These are phyloP conservation scores for Alternaria conjuncta DNA, from an alignment of 2,329 filamentous ascomycete genomes.

Conservation along the genomic window DNA sequence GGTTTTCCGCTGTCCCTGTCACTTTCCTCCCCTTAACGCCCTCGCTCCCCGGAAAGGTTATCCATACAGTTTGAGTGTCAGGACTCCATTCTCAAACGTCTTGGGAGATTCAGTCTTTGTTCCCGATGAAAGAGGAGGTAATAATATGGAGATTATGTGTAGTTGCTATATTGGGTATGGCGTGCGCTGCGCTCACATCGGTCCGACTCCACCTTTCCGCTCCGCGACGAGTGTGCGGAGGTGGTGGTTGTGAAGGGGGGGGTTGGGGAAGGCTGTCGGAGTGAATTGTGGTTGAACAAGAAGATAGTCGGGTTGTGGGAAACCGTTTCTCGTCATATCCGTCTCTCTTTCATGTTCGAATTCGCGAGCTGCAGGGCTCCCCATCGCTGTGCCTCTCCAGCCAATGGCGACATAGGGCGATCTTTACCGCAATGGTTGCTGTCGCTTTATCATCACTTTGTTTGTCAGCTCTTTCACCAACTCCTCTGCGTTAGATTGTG, in stretches of 20 bases:
- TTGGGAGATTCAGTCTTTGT: not conserved
- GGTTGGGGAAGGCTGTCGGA: not conserved
- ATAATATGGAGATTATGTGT: not conserved
- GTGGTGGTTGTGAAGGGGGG: not conserved
- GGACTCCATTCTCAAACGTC: not conserved
- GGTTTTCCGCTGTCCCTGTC: conserved; percentile 1
- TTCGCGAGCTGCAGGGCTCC: not conserved
- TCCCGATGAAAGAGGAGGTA: not conserved
- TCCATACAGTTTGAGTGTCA: not conserved
- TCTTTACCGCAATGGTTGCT: not conserved
- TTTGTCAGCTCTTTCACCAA: not conserved
- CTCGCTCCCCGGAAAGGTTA: not conserved
- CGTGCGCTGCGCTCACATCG: not conserved
- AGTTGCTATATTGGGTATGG: not conserved
- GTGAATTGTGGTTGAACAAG: not conserved
- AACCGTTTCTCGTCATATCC: not conserved
- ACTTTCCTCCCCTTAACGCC: not conserved
- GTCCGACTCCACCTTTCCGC: not conserved
- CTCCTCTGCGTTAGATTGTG: no score
- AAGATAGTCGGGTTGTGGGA: not conserved
- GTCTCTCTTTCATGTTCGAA: not conserved
- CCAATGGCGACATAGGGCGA: not conserved
- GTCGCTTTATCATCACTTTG: not conserved
- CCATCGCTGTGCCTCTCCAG: not conserved
- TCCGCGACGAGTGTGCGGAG: not conserved